Base-by-base conservation (phyloP, 164 flowering plant species). In the Stephania cephalantha region DNA sequence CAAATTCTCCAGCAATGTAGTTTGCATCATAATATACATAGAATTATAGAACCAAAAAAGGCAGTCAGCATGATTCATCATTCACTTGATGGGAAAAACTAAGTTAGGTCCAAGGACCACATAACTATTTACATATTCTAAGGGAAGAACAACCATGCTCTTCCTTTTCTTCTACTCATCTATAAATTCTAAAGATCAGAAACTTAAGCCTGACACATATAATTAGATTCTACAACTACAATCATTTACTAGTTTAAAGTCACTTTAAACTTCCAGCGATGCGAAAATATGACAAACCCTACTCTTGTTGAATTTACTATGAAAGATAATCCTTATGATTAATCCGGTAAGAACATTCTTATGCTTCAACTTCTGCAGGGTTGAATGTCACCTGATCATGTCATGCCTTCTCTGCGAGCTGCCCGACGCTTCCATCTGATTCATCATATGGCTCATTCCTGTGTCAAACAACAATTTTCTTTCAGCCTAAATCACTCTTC, bases 401-500 rank as follows among this genome's bases (percentile, higher is more conserved):
- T 82, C 81, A 79, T 84, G 75, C 89, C 89, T 55, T 87, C 92
- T 64, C 84, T 79, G 6, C 81, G 88, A 90, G 88, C 74, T 84
- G 69, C 84, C 94, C 5, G 87, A 82, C 25, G 80, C 77, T 82
- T 87, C 94, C 85, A 88, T 85, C 82, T 90, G 90, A 42, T 88
- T 93, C 17, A 85, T 78, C 74, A 88, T 81, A 68, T 83, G 87
- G 53, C 85, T 91, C 64, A 83, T 85, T 83, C 93, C 97, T 90
- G 89, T 90, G 86, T 61, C 71, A 18, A 71, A 11, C 61, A 63
- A 75, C 61, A 69, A 75, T 22, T 58, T 55, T 18, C 66, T 61
- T 17, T 17, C 46, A 61, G 61, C 35, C 17, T 45, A 44, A 5
- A 58, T 58, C 64, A 61, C 9, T n/a, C 9, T 61, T 17, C 22